These are phyloP conservation scores for Teunomyces kruisii DNA, from an alignment of 805 yeast genomes.

Conservation along the genomic window DNA sequence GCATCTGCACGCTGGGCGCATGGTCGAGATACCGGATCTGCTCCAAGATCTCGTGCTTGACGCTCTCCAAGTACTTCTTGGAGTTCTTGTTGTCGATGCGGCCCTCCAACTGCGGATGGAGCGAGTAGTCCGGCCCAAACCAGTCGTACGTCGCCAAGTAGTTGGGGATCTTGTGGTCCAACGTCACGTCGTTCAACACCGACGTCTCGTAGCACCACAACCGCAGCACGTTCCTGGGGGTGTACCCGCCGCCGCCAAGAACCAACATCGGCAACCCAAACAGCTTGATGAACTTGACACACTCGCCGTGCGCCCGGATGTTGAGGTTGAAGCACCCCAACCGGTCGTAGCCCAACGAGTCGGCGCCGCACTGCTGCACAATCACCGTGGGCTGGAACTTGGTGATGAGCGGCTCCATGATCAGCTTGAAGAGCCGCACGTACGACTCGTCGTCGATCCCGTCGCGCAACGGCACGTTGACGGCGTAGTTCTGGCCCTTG, in stretches of 20 bases:
- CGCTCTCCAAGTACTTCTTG: slow-evolving; percentile 77
- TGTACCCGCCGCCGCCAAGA: slow-evolving; percentile 97
- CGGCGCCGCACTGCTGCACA: slow-evolving; percentile 97
- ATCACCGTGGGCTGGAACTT: slow-evolving; percentile 92
- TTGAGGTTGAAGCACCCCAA: slow-evolving; percentile 91
- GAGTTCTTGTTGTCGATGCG: slow-evolving; percentile 80
- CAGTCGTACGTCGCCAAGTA: slow-evolving; percentile 73
- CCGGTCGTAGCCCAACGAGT: slow-evolving; percentile 89
- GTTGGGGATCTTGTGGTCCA: slow-evolving; percentile 54
- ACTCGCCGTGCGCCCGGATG: slow-evolving; percentile 92
- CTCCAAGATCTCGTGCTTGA: slow-evolving; percentile 73
- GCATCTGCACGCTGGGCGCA: slow-evolving; percentile 95
- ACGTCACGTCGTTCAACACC: slow-evolving; percentile 60
- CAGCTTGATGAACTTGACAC: slow-evolving; percentile 84
- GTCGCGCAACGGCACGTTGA: slow-evolving; percentile 90
- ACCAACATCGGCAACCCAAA: slow-evolving; percentile 90
- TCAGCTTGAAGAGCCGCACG: slow-evolving; percentile 70
- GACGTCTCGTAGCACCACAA: slow-evolving; percentile 96
- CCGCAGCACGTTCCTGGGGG: slow-evolving; percentile 91
- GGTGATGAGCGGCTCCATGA: slow-evolving; percentile 86
- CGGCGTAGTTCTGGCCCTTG: slow-evolving; percentile 81
- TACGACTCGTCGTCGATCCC: slow-evolving; percentile 95
- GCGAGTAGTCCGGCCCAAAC: slow-evolving; percentile 87
- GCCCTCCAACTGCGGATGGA: slow-evolving; percentile 68
- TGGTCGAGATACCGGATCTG: slow-evolving; percentile 78